Evolutionary conservation across 208 protist genomes (phyloP), one percentile per base, ranked within the genome.

Genomic region (Acanthamoeba healyi): DNA sequence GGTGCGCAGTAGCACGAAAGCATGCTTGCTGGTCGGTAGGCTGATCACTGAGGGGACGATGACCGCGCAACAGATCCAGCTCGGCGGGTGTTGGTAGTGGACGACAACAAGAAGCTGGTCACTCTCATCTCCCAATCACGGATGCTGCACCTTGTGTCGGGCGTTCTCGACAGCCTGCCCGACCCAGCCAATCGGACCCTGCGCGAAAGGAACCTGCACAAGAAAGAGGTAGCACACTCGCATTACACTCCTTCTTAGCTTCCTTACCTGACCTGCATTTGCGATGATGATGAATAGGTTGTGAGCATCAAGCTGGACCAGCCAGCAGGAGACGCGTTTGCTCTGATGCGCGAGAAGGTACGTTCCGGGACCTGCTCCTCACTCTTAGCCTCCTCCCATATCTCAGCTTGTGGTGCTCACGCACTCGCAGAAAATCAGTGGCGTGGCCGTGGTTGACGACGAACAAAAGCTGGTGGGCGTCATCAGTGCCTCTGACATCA

Each of bases 21-120:
- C n/a, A n/a, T n/a, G n/a, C n/a, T n/a, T n/a, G n/a, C n/a, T n/a
- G n/a, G n/a, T n/a, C n/a, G n/a, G n/a, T n/a, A n/a, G n/a, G 54
- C 22, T 61, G 54, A 15, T 67, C 56, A 24, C 12, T 29, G 58
- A 6, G 24, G 29, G 58, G 49, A 54, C 10, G 49, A 54, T 7
- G 56, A 10, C 36, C 58, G 14, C 3, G n/a, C 29, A 14, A 7
- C 24, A 89, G 82, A 89, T 65, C 54, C 82, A 22, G 82, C 82
- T 5, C 82, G 58, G 14, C 29, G 82, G 10, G 82, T 89, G 32
- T 12, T 89, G 42, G 82, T 89, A 51, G 82, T 89, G n/a, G 82
- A 89, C 42, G 82, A 89, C 49, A 58, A 89, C 36, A 26, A 44
- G 34, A 89, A 67, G 49, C 82, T 89, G 82, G 82, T 89, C n/a